Evolutionary conservation across 1,284 basidiomycete genomes (phyloP).

Genomic region (Rhodotorula glutinis): DNA sequence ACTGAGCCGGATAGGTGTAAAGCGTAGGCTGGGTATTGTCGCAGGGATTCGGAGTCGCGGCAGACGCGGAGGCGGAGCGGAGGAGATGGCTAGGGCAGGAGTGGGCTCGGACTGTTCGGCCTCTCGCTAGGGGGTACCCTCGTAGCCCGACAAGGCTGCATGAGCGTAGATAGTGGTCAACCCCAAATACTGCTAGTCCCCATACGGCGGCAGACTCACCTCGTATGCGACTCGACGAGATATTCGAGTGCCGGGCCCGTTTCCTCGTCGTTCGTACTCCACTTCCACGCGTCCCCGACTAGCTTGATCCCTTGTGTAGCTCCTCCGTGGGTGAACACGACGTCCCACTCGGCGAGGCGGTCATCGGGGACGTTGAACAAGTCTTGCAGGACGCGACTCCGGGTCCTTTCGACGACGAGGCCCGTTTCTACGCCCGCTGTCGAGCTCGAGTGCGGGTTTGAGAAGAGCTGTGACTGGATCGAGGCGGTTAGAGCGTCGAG

Average conservation of each 20-base stretch:
- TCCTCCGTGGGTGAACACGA: conserved; percentile 71
- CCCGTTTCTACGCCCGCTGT: conserved; percentile 42
- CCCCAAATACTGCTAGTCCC: too few relatives aligned
- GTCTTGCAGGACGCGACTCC: conserved; percentile 41
- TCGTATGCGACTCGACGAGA: conserved; percentile 69
- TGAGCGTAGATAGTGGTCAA: neutral
- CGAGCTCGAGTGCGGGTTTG: conserved; percentile 47
- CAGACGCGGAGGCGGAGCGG: conserved; percentile 7
- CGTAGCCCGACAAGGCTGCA: conserved; percentile 73
- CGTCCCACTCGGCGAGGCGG: conserved; percentile 63
- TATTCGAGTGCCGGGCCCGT: conserved; percentile 55
- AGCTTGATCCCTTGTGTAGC: conserved; percentile 73
- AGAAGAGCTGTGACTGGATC: conserved; percentile 40
- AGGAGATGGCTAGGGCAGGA: neutral
- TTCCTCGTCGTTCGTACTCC: conserved; percentile 35
- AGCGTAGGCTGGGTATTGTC: conserved; percentile 36
- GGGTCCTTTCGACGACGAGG: conserved; percentile 38
- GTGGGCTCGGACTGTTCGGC: conserved; percentile 62
- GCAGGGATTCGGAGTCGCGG: neutral
- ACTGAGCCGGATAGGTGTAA: conserved; percentile 35
- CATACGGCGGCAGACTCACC: conserved; percentile 1
- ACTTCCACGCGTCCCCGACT: conserved; percentile 74
- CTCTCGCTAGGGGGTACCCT: conserved; percentile 60
- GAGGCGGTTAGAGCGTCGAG: conserved; percentile 32
- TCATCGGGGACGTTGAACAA: conserved; percentile 57